These are phyloP conservation scores for Zancudomyces culisetae DNA, from an alignment of 371 early-diverging fungal genomes.

Conservation along the genomic window DNA sequence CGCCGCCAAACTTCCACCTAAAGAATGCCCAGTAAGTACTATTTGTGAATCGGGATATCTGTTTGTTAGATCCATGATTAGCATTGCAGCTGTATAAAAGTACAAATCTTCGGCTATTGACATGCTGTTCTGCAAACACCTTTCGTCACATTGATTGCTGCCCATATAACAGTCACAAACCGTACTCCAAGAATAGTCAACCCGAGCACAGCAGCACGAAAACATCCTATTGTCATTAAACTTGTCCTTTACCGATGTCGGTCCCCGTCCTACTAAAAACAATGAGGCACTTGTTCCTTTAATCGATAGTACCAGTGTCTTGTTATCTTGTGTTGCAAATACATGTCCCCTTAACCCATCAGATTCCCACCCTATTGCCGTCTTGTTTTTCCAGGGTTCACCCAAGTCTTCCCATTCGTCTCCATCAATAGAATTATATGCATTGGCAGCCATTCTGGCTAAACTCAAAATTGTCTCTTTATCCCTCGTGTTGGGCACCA, in stretches of 20 bases:
- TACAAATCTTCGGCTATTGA: constrained; percentile 45
- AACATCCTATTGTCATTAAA: constrained; percentile 83
- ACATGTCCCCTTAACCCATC: constrained; percentile 85
- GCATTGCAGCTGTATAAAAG: constrained; percentile 56
- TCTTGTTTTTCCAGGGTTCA: constrained; percentile 46
- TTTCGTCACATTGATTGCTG: constrained; percentile 31
- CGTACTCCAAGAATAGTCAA: constrained; percentile 59
- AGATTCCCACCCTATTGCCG: constrained; percentile 68
- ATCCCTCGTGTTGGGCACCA: constrained; percentile 50
- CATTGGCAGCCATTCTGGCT: constrained; percentile 60
- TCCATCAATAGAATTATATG: constrained; percentile 36
- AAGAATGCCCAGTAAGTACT: constrained; percentile 84
- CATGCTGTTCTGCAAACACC: constrained; percentile 39
- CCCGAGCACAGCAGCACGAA: constrained; percentile 92
- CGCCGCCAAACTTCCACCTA: constrained; percentile 72
- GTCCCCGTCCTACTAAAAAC: constrained; percentile 48
- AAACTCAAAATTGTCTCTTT: constrained; percentile 41
- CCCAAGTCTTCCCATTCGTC: constrained; percentile 62
- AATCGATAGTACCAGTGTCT: constrained; percentile 55
- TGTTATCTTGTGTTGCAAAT: constrained; percentile 43
- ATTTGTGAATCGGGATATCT: constrained; percentile 48
- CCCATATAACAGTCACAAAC: constrained; percentile 66
- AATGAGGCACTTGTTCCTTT: constrained; percentile 80
- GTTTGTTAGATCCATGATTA: constrained; percentile 35
- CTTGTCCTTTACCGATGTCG: constrained; percentile 50